Conservation (phyloP, 495 filamentous ascomycete genomes). For the Penicillium steckii region DNA sequence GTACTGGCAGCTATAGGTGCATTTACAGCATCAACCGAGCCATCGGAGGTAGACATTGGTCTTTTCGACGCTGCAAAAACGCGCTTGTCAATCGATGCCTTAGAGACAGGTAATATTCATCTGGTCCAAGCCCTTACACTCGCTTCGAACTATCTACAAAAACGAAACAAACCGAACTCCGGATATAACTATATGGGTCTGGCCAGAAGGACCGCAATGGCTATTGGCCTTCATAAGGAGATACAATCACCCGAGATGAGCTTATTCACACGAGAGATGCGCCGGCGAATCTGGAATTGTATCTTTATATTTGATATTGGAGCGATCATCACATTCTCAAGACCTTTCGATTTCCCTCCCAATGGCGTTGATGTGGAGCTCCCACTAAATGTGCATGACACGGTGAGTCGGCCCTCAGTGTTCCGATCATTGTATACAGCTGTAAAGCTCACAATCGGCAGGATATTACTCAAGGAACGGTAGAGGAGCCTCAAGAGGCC, state of each 20-base stretch:
- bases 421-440: not conserved
- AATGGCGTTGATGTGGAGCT: slow-evolving; percentile 17
- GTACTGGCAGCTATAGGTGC: slow-evolving; percentile 14
- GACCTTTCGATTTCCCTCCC: slow-evolving; percentile 19
- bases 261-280: slow-evolving; percentile 13
- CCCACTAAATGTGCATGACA: slow-evolving; percentile 20
- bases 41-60: slow-evolving; percentile 8
- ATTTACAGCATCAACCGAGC: slow-evolving; percentile 10
- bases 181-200: slow-evolving; percentile 23
- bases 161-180: slow-evolving; percentile 23
- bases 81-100: slow-evolving; percentile 18
- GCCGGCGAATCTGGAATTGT: slow-evolving; percentile 18
- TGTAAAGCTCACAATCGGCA: not conserved
- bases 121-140: slow-evolving; percentile 19
- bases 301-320: slow-evolving; percentile 22
- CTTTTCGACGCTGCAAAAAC: slow-evolving; percentile 21
- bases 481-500: not conserved
- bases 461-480: slow-evolving; percentile 15
- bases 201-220: slow-evolving; percentile 22
- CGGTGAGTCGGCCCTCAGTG: not conserved
- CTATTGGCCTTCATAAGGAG: slow-evolving; percentile 22
- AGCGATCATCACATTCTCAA: slow-evolving; percentile 18
- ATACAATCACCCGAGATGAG: slow-evolving; percentile 6
- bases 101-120: slow-evolving; percentile 16
- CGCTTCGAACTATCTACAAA: slow-evolving; percentile 20